A percentile compares a stretch with the other conserved stretches of the same genome.
Evolutionary conservation across 2,329 filamentous ascomycete species (phyloP).

Genomic region (Lomentospora prolificans): DNA sequence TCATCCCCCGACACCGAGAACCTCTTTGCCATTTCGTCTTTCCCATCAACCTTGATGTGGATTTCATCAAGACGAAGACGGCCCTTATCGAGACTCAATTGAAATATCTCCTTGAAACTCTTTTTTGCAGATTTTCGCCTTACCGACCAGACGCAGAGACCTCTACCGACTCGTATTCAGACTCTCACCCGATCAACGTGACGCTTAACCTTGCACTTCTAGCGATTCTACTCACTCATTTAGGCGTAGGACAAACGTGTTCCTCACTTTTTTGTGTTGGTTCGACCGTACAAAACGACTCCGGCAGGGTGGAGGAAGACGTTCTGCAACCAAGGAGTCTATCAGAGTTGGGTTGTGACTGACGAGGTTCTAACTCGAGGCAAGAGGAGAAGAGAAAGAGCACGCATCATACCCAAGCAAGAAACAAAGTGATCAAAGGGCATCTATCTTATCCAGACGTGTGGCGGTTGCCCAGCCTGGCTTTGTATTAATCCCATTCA

Average conservation of each 20-base stretch:
- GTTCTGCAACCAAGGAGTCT: slow-evolving; percentile 4
- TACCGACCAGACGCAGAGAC: not conserved
- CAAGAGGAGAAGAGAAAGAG: slow-evolving; percentile 6
- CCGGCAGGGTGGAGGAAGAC: slow-evolving; percentile 1
- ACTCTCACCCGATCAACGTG: not conserved
- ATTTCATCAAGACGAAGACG: not conserved
- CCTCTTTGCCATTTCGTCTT: not conserved
- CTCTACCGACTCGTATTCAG: not conserved
- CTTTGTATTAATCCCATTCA: slow-evolving; percentile 15
- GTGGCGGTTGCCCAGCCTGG: slow-evolving; percentile 14
- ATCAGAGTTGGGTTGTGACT: not conserved
- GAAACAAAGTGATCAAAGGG: slow-evolving; percentile 10
- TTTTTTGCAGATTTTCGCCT: not conserved
- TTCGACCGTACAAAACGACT: not conserved
- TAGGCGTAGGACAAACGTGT: not conserved
- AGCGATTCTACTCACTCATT: not conserved
- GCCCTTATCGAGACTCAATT: not conserved
- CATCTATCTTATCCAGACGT: slow-evolving; percentile 12
- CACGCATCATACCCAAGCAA: slow-evolving; percentile 1
- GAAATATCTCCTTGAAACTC: not conserved
- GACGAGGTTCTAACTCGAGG: slow-evolving; percentile 2
- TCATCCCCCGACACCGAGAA: not conserved
- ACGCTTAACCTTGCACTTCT: not conserved
- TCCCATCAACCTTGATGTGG: not conserved
- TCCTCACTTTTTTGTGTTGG: not conserved